A percentile compares a stretch with the other conserved stretches of the same genome.
These are phyloP conservation scores for Nicotiana tomentosiformis DNA, from an alignment of 257 asterid species.

Conservation along the genomic window DNA sequence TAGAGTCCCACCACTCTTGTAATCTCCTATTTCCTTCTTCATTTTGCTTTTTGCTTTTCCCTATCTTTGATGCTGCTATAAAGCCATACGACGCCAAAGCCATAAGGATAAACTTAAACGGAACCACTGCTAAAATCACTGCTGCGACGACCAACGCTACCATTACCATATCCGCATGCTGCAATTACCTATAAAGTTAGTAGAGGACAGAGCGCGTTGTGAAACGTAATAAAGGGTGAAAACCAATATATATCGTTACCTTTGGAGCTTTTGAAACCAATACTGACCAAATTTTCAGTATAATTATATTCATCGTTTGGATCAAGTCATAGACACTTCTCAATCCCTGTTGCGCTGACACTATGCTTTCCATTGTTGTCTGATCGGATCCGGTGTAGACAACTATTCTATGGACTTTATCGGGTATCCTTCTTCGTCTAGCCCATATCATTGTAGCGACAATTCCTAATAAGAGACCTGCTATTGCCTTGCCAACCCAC, in stretches of 20 bases:
- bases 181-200: conserved; percentile 3
- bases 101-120: conserved; percentile 58
- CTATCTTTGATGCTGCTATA: conserved; percentile 34
- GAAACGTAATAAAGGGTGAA: background rate
- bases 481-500: conserved; percentile 70
- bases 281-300: conserved; percentile 69
- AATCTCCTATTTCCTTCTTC: conserved; percentile 63
- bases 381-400: conserved; percentile 56
- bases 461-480: conserved; percentile 46
- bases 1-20: conserved; percentile 95
- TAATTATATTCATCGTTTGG: conserved; percentile 47
- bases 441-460: conserved; percentile 46
- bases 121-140: conserved; percentile 43
- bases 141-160: conserved; percentile 29
- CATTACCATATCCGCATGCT: conserved; percentile 80
- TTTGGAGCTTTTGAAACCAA: conserved; percentile 62
- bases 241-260: conserved; percentile 30
- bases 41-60: conserved; percentile 29
- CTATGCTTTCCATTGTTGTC: conserved; percentile 68
- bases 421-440: conserved; percentile 26
- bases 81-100: conserved; percentile 29
- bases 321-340: conserved; percentile 44
- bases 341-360: conserved; percentile 84
- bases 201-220: background rate
- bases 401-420: conserved; percentile 41